Base-by-base conservation (phyloP, 2,329 filamentous ascomycete genomes). In the Sporothrix curviconia region DNA sequence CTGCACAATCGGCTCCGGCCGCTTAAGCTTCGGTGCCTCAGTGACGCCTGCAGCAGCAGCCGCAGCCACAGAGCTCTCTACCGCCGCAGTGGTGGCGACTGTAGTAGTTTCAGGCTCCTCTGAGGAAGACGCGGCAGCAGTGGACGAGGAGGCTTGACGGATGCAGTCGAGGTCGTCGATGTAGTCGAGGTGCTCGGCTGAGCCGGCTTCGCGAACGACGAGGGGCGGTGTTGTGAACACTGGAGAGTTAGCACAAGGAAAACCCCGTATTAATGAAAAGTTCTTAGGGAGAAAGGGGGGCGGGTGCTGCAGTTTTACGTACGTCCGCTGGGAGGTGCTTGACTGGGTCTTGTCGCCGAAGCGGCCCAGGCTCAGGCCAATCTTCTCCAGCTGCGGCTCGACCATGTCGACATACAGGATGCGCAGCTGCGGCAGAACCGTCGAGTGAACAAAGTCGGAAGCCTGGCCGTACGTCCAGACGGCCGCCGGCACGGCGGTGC, bases 351-450 rank as follows among this genome's bases (percentile, higher is more conserved):
- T 75, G 19, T 81, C 79, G 62, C 78, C 85, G 71, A 91, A 89
- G 49, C 87, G 79, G 40, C 91, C 92, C 11, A 99, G 80, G 46
- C 92, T 85, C 74, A 96, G 88, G 12, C 90, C 89, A 66, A 99
- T 97, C 66, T 91, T 90, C 57, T 92, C 82, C 14, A 99, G 79
- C 71, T 99, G 95, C 14, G 95, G 95, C 73, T 97, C 92, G 3
- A 99, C 92, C 65, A 95, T 96, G 67, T 96, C 86, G 11, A 86
- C 82, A 67, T 97, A 97, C 5, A 96, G 74, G 14, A 88, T 79
- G 25, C 87, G 84, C 11, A 96, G 62, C 62, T 87, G 86, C 2
- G 92, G 92, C 86, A 89, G 94, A 15, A 97, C 76, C 2, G 84
- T 86, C 47, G 83, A 82, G 58, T 90, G 83, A 34, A 95, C 73